A percentile compares a stretch with the other conserved stretches of the same genome.
phyloP scores from a whole-genome alignment of 192 early-diverging fungal genomes.

The Backusella sp. region DNA sequence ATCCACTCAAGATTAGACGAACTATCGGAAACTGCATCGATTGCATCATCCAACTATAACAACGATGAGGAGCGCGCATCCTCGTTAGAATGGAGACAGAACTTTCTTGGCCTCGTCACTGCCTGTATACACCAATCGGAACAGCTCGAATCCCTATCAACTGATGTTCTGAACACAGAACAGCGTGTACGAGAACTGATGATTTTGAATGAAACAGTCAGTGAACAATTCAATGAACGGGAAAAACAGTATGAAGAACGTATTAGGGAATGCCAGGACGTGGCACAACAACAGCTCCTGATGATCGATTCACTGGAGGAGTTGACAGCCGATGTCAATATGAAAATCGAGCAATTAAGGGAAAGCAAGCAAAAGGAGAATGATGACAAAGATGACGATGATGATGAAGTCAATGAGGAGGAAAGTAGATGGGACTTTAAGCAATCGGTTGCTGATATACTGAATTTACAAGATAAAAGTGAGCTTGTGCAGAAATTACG shows the following conservation, averaged over 20 bases:
- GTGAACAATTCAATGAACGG: slow-evolving; percentile 28
- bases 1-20: slow-evolving; percentile 30
- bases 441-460: slow-evolving; percentile 12
- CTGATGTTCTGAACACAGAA: slow-evolving; percentile 26
- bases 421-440: slow-evolving; percentile 15
- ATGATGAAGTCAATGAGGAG: not conserved
- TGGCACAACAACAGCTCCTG: slow-evolving; percentile 18
- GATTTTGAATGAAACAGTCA: slow-evolving; percentile 8
- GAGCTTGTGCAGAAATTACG: slow-evolving; percentile 14
- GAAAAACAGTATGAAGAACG: slow-evolving; percentile 24
- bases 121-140: slow-evolving; percentile 30
- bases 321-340: slow-evolving; percentile 15
- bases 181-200: slow-evolving; percentile 23
- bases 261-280: slow-evolving; percentile 20
- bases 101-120: slow-evolving; percentile 17
- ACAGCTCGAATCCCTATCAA: slow-evolving; percentile 28
- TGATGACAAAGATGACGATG: not conserved
- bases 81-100: slow-evolving; percentile 12
- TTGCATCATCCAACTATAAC: not conserved
- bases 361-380: not conserved
- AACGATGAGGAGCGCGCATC: not conserved
- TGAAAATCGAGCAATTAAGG: slow-evolving; percentile 11
- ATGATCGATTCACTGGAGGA: slow-evolving; percentile 26
- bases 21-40: slow-evolving; percentile 23
- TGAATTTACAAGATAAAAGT: slow-evolving; percentile 16